Evolutionary conservation across 164 flowering plant genomes (phyloP), one percentile per base, ranked within the genome.

Genomic region (Kalanchoe fedtschenkoi): DNA sequence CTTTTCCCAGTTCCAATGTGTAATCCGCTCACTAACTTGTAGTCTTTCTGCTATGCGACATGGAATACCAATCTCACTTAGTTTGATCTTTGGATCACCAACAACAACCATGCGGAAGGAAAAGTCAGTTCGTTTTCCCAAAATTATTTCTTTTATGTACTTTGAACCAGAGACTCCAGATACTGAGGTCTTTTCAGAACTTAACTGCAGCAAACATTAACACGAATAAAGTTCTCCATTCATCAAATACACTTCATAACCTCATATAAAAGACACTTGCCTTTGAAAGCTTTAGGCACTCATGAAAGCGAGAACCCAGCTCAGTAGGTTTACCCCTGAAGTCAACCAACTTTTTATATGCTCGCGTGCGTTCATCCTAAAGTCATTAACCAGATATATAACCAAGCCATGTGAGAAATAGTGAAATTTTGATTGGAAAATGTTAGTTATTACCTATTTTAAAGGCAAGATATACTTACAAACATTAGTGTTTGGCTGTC

Each of bases 1-100:
- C 63, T 66, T 78, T 34, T 77, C 77, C 80, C 78, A 75, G 70
- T 91, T 95, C 77, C 73, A 70, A 9, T 65, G 11, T 56, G 81
- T 88, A 34, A 95, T 62, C 58, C 58, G 67, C 72, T 88, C 96
- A 8, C 85, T 54, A 34, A 91, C 66, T 34, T 71, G 77, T 70
- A 95, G 46, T 32, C 76, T 73, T 58, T 89, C 88, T 24, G 91
- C 83, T 62, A 95, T 69, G 34, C 78, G 76, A 62, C 73, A 65
- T 5, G 97, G 91, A 57, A 95, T 58, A 26, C 99, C 99, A 65
- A 95, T 79, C 80, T 95, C 96, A 62, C 59, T 66, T 29, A 91
- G 74, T 62, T 77, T 74, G n/a, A 95, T 62, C 16, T 70, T 77
- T n/a, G 97, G 95, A 66, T 95, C 96, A 53, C 99, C 99, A 67